Evolutionary conservation across 495 filamentous ascomycete species (phyloP).

Genomic region (Cenococcum geophilum): DNA sequence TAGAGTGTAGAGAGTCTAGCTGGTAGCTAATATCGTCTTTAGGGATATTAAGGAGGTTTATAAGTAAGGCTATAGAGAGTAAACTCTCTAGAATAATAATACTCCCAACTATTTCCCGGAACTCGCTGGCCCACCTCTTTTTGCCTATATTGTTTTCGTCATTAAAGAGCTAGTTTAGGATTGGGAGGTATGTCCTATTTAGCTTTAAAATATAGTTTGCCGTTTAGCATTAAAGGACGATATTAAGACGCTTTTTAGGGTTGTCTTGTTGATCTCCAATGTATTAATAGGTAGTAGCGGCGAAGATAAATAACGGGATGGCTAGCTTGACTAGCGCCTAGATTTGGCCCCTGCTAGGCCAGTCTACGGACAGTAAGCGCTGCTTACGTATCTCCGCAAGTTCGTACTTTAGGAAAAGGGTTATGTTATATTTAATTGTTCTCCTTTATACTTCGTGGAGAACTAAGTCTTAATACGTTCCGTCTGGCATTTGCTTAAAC

Average conservation of each 20-base stretch:
- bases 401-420: slow-evolving; percentile 29
- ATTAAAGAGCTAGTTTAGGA: slow-evolving; percentile 16
- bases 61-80: slow-evolving; percentile 32
- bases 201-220: slow-evolving; percentile 16
- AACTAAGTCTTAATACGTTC: slow-evolving; percentile 19
- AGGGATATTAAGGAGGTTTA: slow-evolving; percentile 17
- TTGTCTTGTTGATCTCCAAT: slow-evolving; percentile 11
- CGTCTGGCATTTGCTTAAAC: slow-evolving; percentile 19
- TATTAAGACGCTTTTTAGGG: no score
- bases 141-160: slow-evolving; percentile 7
- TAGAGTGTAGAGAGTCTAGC: no score
- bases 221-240: no score
- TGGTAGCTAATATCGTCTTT: slow-evolving; percentile 13
- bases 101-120: no score
- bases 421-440: slow-evolving; percentile 37
- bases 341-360: slow-evolving; percentile 39
- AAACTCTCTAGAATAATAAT: slow-evolving; percentile 30
- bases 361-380: slow-evolving; percentile 21
- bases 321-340: slow-evolving; percentile 36
- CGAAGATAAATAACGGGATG: slow-evolving; percentile 33
- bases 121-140: slow-evolving; percentile 16
- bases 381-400: slow-evolving; percentile 5
- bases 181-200: no score
- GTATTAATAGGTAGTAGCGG: slow-evolving; percentile 20
- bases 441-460: slow-evolving; percentile 34